A percentile compares a stretch with the other conserved stretches of the same genome.
phyloP scores from a whole-genome alignment of 2,329 filamentous ascomycete species.

The Calonectria pseudoturangicola region DNA sequence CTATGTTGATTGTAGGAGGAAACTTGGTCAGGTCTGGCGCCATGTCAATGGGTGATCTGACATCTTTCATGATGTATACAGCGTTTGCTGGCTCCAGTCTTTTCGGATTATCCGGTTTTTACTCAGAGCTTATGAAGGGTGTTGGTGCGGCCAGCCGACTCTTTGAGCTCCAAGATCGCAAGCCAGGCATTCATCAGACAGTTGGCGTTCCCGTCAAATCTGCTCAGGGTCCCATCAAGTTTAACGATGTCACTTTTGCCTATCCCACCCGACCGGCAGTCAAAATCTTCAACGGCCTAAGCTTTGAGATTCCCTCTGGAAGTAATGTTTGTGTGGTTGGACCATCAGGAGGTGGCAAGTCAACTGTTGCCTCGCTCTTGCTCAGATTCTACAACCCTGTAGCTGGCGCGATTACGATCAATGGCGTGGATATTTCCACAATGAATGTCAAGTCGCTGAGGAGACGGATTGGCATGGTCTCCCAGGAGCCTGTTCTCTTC shows the following conservation, averaged over 20 bases:
- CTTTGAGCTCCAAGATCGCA: slow-evolving; percentile 95
- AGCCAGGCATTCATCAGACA: slow-evolving; percentile 91
- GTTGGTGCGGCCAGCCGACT: slow-evolving; percentile 96
- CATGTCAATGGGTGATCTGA: slow-evolving; percentile 93
- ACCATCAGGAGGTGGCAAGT: slow-evolving; percentile 96
- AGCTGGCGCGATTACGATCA: slow-evolving; percentile 85
- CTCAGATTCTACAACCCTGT: slow-evolving; percentile 93
- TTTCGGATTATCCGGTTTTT: slow-evolving; percentile 96
- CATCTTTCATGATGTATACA: slow-evolving; percentile 99
- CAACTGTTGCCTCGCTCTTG: slow-evolving; percentile 93
- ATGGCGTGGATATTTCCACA: slow-evolving; percentile 85
- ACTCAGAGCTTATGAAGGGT: slow-evolving; percentile 99
- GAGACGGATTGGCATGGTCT: slow-evolving; percentile 94
- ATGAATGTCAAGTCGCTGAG: slow-evolving; percentile 97
- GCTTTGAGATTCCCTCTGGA: slow-evolving; percentile 93
- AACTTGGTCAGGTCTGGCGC: slow-evolving; percentile 90
- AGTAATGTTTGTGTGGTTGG: slow-evolving; percentile 98
- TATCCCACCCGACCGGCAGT: slow-evolving; percentile 97
- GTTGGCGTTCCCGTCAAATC: slow-evolving; percentile 86
- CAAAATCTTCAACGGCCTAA: slow-evolving; percentile 89
- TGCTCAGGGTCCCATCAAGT: slow-evolving; percentile 91
- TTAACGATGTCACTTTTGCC: slow-evolving; percentile 89
- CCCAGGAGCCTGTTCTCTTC: slow-evolving; percentile 95
- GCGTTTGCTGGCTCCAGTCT: slow-evolving; percentile 90
- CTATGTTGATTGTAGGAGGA: slow-evolving; percentile 91